phyloP scores from a whole-genome alignment of 345 rosid genomes.

The Citrus unshiu region DNA sequence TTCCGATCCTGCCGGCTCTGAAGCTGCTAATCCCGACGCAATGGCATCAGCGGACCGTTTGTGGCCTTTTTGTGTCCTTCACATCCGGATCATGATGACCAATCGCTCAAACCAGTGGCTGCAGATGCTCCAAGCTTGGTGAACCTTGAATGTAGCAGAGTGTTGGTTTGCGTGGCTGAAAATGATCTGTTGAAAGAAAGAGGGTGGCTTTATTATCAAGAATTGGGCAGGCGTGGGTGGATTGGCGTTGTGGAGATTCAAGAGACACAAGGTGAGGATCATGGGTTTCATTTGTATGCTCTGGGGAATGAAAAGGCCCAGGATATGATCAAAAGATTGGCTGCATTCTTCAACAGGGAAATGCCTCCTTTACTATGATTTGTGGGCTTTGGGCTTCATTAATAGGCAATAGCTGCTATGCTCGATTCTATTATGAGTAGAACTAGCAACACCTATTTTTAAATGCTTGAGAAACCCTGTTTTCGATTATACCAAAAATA shows the following conservation, averaged over 20 bases:
- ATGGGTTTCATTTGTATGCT: slow-evolving; percentile 33
- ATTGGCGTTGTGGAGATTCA: slow-evolving; percentile 32
- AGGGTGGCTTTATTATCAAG: slow-evolving; percentile 42
- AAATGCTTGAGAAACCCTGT: no score
- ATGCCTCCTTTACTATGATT: slow-evolving; percentile 11
- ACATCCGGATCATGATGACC: slow-evolving; percentile 50
- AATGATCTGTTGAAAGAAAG: slow-evolving; percentile 46
- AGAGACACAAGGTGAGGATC: slow-evolving; percentile 18
- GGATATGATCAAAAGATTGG: slow-evolving; percentile 30
- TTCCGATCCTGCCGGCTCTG: slow-evolving; percentile 44
- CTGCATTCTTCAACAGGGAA: slow-evolving; percentile 31
- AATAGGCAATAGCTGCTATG: no score
- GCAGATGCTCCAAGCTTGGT: slow-evolving; percentile 38
- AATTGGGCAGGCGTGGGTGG: slow-evolving; percentile 44
- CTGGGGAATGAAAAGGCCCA: slow-evolving; percentile 31
- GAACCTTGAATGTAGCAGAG: slow-evolving; percentile 36
- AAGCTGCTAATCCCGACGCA: slow-evolving; percentile 20
- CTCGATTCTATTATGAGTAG: no score
- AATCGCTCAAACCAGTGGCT: slow-evolving; percentile 44
- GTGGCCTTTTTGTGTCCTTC: slow-evolving; percentile 48
- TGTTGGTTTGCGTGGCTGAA: slow-evolving; percentile 52
- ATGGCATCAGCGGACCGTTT: slow-evolving; percentile 25
- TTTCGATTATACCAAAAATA: no score
- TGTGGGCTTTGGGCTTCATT: no score
- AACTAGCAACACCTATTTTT: no score